phyloP scores from a whole-genome alignment of 805 yeast species.

The Metschnikowia peoriensis region DNA sequence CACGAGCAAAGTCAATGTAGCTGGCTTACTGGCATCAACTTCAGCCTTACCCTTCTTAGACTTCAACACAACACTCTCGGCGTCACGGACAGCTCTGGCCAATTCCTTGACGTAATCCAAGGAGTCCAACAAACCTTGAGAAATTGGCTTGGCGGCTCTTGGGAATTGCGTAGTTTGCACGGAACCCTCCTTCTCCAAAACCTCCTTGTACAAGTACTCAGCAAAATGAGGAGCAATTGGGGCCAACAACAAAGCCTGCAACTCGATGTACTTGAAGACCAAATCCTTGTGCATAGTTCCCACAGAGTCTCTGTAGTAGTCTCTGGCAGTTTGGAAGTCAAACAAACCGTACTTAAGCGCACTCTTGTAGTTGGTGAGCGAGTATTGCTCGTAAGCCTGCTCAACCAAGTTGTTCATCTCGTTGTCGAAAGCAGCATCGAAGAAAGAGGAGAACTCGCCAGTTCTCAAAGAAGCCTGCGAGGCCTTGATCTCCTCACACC shows the following conservation, averaged over 20 bases:
- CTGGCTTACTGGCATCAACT: constrained; percentile 72
- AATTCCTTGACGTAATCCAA: constrained; percentile 76
- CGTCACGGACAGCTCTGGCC: constrained; percentile 84
- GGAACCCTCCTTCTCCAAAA: constrained; percentile 62
- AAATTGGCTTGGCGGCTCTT: constrained; percentile 63
- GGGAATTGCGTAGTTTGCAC: constrained; percentile 83
- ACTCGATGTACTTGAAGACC: constrained; percentile 76
- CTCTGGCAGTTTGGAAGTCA: constrained; percentile 93
- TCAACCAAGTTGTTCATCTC: constrained; percentile 85
- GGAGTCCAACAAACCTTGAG: constrained; percentile 59
- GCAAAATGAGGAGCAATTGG: constrained; percentile 97
- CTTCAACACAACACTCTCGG: constrained; percentile 82
- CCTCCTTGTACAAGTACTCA: constrained; percentile 84
- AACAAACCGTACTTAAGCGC: constrained; percentile 90
- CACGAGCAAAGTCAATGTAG: constrained; percentile 67
- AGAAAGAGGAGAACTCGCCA: constrained; percentile 57
- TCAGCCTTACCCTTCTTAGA: constrained; percentile 80
- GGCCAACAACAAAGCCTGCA: constrained; percentile 78
- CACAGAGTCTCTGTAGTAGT: constrained; percentile 86
- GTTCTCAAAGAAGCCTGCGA: constrained; percentile 47
- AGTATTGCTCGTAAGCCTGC: constrained; percentile 69
- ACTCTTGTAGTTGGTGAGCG: constrained; percentile 73
- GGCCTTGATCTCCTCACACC: constrained; percentile 80
- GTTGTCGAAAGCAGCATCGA: constrained; percentile 87
- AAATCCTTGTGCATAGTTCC: constrained; percentile 78